Evolutionary conservation across 2,329 filamentous ascomycete species (phyloP), one percentile per base, ranked within the genome.

Genomic region (Exophiala alcalophila): DNA sequence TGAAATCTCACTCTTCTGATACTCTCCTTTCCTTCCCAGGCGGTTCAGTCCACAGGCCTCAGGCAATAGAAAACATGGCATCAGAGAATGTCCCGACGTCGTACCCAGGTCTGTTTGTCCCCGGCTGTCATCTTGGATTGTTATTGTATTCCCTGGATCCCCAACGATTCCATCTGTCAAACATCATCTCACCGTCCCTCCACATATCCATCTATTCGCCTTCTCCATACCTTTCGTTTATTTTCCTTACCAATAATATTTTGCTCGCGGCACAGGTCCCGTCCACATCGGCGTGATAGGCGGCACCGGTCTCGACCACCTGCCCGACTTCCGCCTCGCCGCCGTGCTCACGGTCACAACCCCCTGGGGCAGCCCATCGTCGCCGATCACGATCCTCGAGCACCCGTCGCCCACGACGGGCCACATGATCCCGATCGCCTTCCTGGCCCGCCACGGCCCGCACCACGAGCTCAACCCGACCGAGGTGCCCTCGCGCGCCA

Each of bases 401-500:
- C 91, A 96, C 75, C 77, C 80, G 53, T 84, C 84, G 55, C 80
- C 83, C 29, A 80, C 86, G 50, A 79, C 72, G 38, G 72, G 74
- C 57, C 70, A 75, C 56, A 70, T 71, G 5, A 74, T 80, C 32
- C 74, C 78, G 10, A 70, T 98, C 52, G 92, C 92, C 42, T 98
- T 98, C 74, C 80, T 98, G 56, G 88, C 90, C 51, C 88, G 92
- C 30, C 92, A 98, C 68, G 92, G 92, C 54, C 64, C 81, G 9
- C 76, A 92, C 77, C 92, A 98, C 72, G 79, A 96, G 67, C 76
- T 86, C 55, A 88, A 90, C 4, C 92, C 92, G 0, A 90, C 96
- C 62, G 92, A 98, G 69, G 86, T 98, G n/a, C 89, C 90, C 47
- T 80, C 83, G 54, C 87, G 87, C 52, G 92, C 92, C 67, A 98